Conservation (phyloP, 352 stramenopile species). For the Lagenidium giganteum region DNA sequence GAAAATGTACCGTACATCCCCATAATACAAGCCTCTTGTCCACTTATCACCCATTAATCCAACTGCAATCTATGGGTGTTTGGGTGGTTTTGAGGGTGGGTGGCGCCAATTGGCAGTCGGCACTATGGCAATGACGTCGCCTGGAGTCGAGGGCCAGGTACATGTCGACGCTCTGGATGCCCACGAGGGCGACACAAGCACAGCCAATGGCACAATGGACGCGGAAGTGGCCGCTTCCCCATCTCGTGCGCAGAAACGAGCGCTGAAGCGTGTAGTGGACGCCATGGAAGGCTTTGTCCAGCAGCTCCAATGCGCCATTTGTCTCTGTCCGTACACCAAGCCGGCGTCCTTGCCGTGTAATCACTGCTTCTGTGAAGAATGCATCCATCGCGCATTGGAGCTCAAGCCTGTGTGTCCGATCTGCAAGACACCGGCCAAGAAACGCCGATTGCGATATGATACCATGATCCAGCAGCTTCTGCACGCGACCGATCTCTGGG, state of each 20-base stretch:
- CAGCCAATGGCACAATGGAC: no score
- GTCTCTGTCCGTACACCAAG: slow-evolving; percentile 62
- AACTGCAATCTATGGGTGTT: no score
- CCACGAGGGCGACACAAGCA: no score
- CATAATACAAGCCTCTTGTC: no score
- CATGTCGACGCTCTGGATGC: no score
- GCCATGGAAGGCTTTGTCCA: slow-evolving; percentile 61
- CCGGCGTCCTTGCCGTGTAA: slow-evolving; percentile 80
- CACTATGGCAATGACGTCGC: no score
- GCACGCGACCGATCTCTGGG: slow-evolving; percentile 42
- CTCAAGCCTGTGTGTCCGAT: slow-evolving; percentile 78
- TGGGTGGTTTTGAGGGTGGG: no score
- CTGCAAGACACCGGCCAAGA: slow-evolving; percentile 79
- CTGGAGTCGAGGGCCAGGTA: no score
- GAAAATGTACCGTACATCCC: no score
- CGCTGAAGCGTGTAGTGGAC: slow-evolving; percentile 43
- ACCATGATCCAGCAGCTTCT: slow-evolving; percentile 73
- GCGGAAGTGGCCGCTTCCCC: no score
- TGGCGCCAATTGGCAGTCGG: no score
- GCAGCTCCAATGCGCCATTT: slow-evolving; percentile 83
- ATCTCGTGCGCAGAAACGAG: slow-evolving; percentile 14
- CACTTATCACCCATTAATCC: no score
- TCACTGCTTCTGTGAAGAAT: slow-evolving; percentile 86
- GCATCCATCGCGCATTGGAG: slow-evolving; percentile 78
- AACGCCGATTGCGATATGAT: slow-evolving; percentile 70